Evolutionary conservation across 345 rosid species (phyloP), one percentile per base, ranked within the genome.

Genomic region (Eucalyptus regnans): DNA sequence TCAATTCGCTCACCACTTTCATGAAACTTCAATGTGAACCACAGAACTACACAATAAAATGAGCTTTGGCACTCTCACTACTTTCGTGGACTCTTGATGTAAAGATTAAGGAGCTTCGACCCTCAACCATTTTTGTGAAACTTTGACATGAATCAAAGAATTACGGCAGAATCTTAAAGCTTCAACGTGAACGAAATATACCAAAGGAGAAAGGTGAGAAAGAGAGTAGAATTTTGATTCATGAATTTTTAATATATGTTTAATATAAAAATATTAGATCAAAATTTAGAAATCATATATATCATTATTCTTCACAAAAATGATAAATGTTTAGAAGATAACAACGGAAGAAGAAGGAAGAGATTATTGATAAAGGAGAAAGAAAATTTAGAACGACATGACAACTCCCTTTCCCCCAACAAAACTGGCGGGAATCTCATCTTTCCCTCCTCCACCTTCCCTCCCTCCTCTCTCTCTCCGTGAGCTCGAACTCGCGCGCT

Each of bases 231-330:
- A 52, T 52, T 52, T 20, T 20, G 25, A 2, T 52, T 52, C 5
- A 52, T 52, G 0, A 52, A 18, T 7, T 52, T 52, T 52, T 0
- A 0, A 52, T 52, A 20, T 4, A 52, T 1, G 0, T 20, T 52
- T 41, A 41, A 41, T 41, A 41, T 4, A 41, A 41, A 41, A 20
- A 54, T 12, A 62, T 14, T 62, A 6, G 44, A 7, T 7, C 2
- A 43, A 43, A 43, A 7, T 43, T 43, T 7, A 7, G 2, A 43
- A 43, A 43, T 43, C 8, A 43, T 43, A 1, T 1, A 43, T 43
- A 1, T 7, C 8, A 43, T 43, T 43, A 5, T 7, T 6, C 7
- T 43, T 43, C 2, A 7, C 44, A 43, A 43, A 43, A 43, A 43
- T 43, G 44, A 43, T 43, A 43, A 1, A 43, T 43, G 5, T 43